phyloP scores from a whole-genome alignment of 192 early-diverging fungal genomes.

The Ambispora gerdemannii region DNA sequence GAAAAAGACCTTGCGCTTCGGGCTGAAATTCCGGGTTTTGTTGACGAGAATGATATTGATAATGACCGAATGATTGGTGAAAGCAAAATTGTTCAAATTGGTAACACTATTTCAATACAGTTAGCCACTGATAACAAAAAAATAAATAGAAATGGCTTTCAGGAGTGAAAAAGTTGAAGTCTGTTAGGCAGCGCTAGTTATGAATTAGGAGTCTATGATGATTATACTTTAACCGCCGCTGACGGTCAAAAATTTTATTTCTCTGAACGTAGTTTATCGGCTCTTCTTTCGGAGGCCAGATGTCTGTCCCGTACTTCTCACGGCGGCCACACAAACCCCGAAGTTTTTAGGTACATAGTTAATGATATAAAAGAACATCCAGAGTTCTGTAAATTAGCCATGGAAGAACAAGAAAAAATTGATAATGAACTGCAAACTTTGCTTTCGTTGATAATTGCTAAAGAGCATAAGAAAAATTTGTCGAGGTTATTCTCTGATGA shows the following conservation, averaged over 20 bases:
- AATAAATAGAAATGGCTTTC: background rate
- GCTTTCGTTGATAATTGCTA: background rate
- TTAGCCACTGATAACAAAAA: conserved; percentile 5
- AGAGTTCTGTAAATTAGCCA: background rate
- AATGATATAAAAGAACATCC: background rate
- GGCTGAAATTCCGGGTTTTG: background rate
- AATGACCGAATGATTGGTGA: background rate
- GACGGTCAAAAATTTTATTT: background rate
- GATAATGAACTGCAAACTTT: background rate
- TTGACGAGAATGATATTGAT: background rate
- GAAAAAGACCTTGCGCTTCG: background rate
- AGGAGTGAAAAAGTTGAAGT: background rate
- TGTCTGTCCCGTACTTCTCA: no score
- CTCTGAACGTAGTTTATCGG: background rate
- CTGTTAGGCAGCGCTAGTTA: background rate
- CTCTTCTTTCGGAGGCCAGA: conserved; percentile 6
- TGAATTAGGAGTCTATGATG: conserved; percentile 8
- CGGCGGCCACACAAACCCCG: background rate
- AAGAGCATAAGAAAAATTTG: conserved; percentile 13
- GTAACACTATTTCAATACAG: background rate
- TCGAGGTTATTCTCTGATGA: background rate
- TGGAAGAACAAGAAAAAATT: background rate
- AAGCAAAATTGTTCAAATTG: background rate
- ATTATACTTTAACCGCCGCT: background rate
- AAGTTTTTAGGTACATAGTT: background rate